These are phyloP conservation scores for Sporothrix brasiliensis DNA, from an alignment of 2,329 filamentous ascomycete species.

Conservation along the genomic window DNA sequence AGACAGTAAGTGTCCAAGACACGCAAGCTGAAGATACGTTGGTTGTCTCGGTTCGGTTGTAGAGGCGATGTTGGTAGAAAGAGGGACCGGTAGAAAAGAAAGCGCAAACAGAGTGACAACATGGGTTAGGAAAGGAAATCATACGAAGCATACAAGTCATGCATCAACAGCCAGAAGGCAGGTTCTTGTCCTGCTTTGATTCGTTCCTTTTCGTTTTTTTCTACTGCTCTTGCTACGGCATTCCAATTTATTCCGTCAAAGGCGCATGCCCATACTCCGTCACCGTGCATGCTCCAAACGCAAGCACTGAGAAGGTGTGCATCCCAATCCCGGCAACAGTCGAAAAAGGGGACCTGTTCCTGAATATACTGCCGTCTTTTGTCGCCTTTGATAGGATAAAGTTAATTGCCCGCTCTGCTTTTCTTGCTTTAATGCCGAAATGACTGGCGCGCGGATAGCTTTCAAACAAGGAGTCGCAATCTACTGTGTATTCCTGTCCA, in stretches of 20 bases:
- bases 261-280: neutral
- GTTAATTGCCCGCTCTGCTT: neutral
- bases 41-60: slow-evolving; percentile 19
- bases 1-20: slow-evolving; percentile 16
- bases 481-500: neutral
- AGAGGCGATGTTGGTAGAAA: neutral
- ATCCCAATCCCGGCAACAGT: neutral
- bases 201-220: neutral
- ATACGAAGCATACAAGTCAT: slow-evolving; percentile 4
- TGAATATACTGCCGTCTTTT: slow-evolving; percentile 3
- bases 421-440: slow-evolving; percentile 11
- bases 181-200: neutral
- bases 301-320: neutral
- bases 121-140: neutral
- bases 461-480: slow-evolving; percentile 5
- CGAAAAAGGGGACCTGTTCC: slow-evolving; percentile 5
- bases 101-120: neutral
- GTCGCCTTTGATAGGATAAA: neutral
- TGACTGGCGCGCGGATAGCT: slow-evolving; percentile 8
- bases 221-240: neutral
- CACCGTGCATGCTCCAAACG: slow-evolving; percentile 2
- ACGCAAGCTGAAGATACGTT: slow-evolving; percentile 10
- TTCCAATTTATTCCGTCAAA: neutral
- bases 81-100: neutral
- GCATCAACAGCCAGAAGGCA: neutral